Base-by-base conservation (phyloP, 768 basidiomycete genomes). In the Tubosaeta brunneosetosa region DNA sequence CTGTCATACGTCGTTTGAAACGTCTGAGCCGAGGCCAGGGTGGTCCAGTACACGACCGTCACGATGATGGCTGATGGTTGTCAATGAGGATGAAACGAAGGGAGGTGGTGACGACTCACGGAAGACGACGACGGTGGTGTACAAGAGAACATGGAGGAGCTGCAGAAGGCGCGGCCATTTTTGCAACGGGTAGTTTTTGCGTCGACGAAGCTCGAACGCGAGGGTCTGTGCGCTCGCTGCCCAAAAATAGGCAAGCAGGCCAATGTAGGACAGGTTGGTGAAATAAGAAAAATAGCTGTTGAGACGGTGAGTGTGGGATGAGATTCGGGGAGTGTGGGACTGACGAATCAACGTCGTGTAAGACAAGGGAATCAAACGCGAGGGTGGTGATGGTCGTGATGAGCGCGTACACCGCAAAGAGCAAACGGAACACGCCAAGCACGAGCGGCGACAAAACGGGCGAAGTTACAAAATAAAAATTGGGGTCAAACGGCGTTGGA, bases 231-330 rank as follows among this genome's bases (percentile, higher is more conserved):
- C 69, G 3, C 76, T 72, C 1, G 85, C 64, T 0, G 82, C 83
- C 64, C 75, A 82, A 64, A 81, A 81, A 66, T 86, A 88, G 19
- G 83, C 74, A 17, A 77, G 73, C 1, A 86, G 58, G 0, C 86
- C 86, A 34, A 80, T 78, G 52, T 80, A 85, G 0, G 81, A 76
- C 1, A 87, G 74, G 52, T 79, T 58, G 0, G 85, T 87, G 64
- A 87, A 86, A 67, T 82, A 87, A 8, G 79, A 77, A 57, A 84
- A 76, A 69, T 71, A 84, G 17, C 85, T 86, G 61, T 4, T 32
- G 0, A 14, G 9, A 26, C 31, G 44, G 37, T 8, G 33, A 31
- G 46, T 50, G 25, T 19, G 41, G 4, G 14, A 4, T 41, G 8
- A n/a, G 38, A 2, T n/a, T 52, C n/a, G 8, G 32, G 19, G 7